These are phyloP conservation scores for Alliaria petiolata DNA, from an alignment of 345 rosid genomes.

Conservation along the genomic window DNA sequence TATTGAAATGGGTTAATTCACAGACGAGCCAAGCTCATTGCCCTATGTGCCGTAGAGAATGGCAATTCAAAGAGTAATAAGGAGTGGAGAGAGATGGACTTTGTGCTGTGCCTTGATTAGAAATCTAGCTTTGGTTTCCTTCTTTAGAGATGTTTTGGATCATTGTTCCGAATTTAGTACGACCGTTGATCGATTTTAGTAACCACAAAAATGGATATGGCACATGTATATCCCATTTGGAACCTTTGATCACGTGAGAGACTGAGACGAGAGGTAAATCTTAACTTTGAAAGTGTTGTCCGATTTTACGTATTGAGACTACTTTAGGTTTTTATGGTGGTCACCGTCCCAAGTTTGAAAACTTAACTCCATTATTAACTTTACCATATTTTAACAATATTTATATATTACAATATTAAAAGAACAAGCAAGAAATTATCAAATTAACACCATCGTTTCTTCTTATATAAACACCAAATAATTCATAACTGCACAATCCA, in stretches of 20 bases:
- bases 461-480: not conserved
- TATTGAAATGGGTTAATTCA: conserved; percentile 95
- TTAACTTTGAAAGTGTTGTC: not conserved
- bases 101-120: not conserved
- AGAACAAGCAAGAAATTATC: not conserved
- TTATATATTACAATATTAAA: not conserved
- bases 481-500: not conserved
- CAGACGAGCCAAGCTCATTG: conserved; percentile 92
- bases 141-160: not conserved
- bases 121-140: not conserved
- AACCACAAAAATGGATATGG: not conserved
- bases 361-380: not conserved
- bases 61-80: conserved; percentile 63
- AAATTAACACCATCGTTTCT: not conserved
- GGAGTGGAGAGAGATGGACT: not conserved
- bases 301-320: not conserved
- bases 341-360: not conserved
- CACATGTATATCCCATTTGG: not conserved
- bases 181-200: not conserved
- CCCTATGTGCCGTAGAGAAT: conserved; percentile 89
- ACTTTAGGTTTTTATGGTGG: not conserved
- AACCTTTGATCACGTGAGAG: not conserved
- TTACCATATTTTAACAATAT: not conserved
- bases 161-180: not conserved
- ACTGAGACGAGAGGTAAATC: too few relatives aligned